phyloP scores from a whole-genome alignment of 305 asterid species.

The Fraxinus greggii region DNA sequence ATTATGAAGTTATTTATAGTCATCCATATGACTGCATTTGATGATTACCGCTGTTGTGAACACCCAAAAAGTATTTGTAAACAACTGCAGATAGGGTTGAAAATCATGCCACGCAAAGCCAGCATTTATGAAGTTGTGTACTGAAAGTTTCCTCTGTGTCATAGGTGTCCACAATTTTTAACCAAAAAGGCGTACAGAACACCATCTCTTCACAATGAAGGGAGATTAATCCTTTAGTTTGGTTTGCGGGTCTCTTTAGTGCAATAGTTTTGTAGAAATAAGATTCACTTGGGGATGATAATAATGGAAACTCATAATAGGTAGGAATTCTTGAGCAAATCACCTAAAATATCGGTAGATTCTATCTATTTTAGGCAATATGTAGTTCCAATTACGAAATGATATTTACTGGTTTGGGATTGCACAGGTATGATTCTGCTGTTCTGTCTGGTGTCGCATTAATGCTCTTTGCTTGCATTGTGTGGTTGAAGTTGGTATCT shows the following conservation, averaged over 20 bases:
- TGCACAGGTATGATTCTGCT: conserved; percentile 91
- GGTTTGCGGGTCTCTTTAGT: conserved; percentile 16
- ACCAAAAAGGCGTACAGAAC: background rate
- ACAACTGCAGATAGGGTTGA: background rate
- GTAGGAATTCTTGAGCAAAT: conserved; percentile 3
- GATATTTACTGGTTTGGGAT: conserved; percentile 25
- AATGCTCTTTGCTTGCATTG: conserved; percentile 77
- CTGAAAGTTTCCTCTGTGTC: background rate
- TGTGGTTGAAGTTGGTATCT: conserved; percentile 93
- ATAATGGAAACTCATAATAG: background rate
- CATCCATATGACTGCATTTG: background rate
- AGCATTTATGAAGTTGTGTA: conserved; percentile 6
- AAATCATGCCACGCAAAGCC: background rate
- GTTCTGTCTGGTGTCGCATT: conserved; percentile 79
- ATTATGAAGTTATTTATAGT: background rate
- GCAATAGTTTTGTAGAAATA: conserved; percentile 10
- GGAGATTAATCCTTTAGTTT: background rate
- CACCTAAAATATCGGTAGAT: conserved; percentile 6
- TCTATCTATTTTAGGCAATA: conserved; percentile 12
- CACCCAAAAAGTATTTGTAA: background rate
- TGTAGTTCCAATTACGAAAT: conserved; percentile 15
- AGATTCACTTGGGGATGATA: conserved; percentile 8
- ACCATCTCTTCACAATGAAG: background rate
- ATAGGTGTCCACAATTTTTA: background rate
- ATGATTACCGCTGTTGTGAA: background rate